These are phyloP conservation scores for Saprolegnia diclina DNA, from an alignment of 352 stramenopile species.

Conservation along the genomic window DNA sequence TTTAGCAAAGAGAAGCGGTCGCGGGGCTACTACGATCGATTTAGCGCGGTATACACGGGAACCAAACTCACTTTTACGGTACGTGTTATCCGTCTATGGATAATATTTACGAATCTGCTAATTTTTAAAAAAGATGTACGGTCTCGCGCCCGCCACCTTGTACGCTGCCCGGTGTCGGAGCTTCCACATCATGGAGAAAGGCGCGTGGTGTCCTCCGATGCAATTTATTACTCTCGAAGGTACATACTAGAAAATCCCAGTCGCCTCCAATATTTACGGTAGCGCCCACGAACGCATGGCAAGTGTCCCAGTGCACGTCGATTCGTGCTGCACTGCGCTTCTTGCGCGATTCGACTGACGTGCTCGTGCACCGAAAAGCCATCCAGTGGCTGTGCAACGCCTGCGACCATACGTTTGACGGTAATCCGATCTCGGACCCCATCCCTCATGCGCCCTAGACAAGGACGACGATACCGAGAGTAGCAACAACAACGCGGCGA, in stretches of 20 bases:
- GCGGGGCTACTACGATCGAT: slow-evolving; percentile 14
- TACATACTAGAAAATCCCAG: neutral
- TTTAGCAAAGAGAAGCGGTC: neutral
- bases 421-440: too few species aligned
- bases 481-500: too few species aligned
- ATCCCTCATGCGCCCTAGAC: too few species aligned
- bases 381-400: neutral
- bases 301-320: neutral
- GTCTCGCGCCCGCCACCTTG: neutral
- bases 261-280: neutral
- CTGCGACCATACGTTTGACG: neutral
- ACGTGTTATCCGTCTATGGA: neutral
- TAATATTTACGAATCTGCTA: too few species aligned
- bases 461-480: too few species aligned
- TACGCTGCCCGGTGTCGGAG: slow-evolving; percentile 13
- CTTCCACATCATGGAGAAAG: slow-evolving; percentile 12
- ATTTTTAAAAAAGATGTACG: neutral
- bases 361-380: neutral
- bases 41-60: neutral
- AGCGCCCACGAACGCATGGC: slow-evolving; percentile 4
- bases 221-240: slow-evolving; percentile 4
- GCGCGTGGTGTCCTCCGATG: slow-evolving; percentile 5
- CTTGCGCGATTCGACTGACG: neutral
- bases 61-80: slow-evolving; percentile 5
- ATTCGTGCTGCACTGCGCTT: neutral